Evolutionary conservation across 768 basidiomycete species (phyloP).

Genomic region (Rubroboletus pulcherrimus): DNA sequence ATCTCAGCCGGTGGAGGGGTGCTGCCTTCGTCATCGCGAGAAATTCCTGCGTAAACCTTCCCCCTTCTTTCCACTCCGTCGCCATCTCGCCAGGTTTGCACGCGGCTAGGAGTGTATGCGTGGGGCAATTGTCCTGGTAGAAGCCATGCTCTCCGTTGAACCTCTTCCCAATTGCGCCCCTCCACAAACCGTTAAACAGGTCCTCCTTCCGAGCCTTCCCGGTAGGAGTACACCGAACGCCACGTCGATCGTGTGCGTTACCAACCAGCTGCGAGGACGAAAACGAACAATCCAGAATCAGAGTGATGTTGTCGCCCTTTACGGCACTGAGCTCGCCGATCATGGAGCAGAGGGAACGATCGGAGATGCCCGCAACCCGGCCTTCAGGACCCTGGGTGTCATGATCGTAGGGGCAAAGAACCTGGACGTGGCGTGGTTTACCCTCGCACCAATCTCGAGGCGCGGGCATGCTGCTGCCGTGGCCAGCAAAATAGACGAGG

Average conservation of each 20-base stretch:
- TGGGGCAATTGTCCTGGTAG: slow-evolving; percentile 37
- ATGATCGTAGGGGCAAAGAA: slow-evolving; percentile 66
- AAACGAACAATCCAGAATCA: slow-evolving; percentile 67
- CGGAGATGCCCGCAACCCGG: slow-evolving; percentile 59
- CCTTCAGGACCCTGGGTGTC: slow-evolving; percentile 47
- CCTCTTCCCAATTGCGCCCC: slow-evolving; percentile 37
- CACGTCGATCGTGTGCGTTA: slow-evolving; percentile 42
- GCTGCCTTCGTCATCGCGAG: slow-evolving; percentile 42
- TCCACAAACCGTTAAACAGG: slow-evolving; percentile 55
- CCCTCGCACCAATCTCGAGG: slow-evolving; percentile 58
- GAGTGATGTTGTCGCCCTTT: slow-evolving; percentile 68
- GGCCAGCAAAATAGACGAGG: slow-evolving; percentile 71
- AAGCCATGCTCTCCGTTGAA: slow-evolving; percentile 41
- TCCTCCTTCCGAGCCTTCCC: slow-evolving; percentile 52
- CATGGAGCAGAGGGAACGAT: slow-evolving; percentile 61
- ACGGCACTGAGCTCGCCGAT: slow-evolving; percentile 49
- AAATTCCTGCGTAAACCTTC: slow-evolving; percentile 56
- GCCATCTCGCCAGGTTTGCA: slow-evolving; percentile 54
- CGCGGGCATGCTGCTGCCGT: slow-evolving; percentile 56
- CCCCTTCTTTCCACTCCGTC: slow-evolving; percentile 58
- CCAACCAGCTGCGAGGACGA: slow-evolving; percentile 38
- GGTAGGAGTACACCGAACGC: slow-evolving; percentile 59
- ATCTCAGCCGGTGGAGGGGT: slow-evolving; percentile 54
- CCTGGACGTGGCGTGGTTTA: slow-evolving; percentile 43
- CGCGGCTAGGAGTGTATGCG: slow-evolving; percentile 57